phyloP scores from a whole-genome alignment of 2,329 filamentous ascomycete species.

The Nannizziopsis arthrosporioides region DNA sequence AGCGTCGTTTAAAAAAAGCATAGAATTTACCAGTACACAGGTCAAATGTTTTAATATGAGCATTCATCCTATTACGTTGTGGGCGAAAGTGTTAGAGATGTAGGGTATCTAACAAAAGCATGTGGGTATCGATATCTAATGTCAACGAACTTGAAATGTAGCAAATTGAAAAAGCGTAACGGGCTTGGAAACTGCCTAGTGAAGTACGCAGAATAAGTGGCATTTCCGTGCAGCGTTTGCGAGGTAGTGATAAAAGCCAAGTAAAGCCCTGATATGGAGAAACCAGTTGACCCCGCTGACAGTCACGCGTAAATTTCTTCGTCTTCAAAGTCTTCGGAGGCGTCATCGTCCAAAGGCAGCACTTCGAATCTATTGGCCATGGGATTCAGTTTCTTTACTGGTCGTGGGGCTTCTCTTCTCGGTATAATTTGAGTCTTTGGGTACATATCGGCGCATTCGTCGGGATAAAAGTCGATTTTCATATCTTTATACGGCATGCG shows the following conservation, averaged over 20 bases:
- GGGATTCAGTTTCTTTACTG: conserved; percentile 31
- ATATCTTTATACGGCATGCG: conserved; percentile 55
- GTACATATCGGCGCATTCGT: conserved; percentile 58
- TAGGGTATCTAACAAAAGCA: conserved; percentile 6
- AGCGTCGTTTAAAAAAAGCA: too few species aligned
- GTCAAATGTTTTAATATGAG: too few species aligned
- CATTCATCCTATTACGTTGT: not conserved
- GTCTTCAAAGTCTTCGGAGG: conserved; percentile 22
- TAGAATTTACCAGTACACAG: too few species aligned
- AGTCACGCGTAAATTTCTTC: conserved; percentile 15
- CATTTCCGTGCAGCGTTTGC: too few species aligned
- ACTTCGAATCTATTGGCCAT: conserved; percentile 52
- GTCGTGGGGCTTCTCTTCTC: conserved; percentile 20
- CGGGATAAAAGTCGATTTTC: conserved; percentile 57
- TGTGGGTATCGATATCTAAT: not conserved
- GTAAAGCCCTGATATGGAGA: conserved; percentile 14
- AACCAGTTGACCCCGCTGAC: conserved; percentile 15
- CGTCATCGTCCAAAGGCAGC: conserved; percentile 42
- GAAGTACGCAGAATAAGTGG: not conserved
- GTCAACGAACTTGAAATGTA: not conserved
- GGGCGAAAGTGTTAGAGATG: conserved; percentile 5
- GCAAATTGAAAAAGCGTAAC: not conserved
- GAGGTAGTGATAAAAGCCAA: too few species aligned
- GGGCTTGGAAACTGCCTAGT: not conserved
- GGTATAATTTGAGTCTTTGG: conserved; percentile 26